Conservation (phyloP, 371 early-diverging fungal species). For the Mycotypha africana region DNA sequence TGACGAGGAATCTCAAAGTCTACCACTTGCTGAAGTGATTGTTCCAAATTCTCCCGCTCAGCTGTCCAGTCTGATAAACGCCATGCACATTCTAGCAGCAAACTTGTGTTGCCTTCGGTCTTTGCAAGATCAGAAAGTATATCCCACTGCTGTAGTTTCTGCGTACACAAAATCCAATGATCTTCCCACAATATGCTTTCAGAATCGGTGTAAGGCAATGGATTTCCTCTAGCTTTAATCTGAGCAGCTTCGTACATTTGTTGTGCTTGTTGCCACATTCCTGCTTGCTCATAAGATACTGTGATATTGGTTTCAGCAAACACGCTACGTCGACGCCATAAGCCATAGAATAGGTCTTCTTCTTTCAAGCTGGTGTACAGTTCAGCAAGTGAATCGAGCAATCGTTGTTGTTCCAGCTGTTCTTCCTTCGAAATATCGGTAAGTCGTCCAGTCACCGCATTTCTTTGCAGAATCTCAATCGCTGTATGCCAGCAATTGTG, state of each 20-base stretch:
- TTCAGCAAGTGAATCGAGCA: slow-evolving; percentile 85
- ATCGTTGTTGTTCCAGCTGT: slow-evolving; percentile 81
- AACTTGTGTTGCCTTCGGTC: slow-evolving; percentile 79
- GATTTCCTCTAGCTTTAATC: slow-evolving; percentile 83
- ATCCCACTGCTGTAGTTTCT: slow-evolving; percentile 99
- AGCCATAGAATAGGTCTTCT: slow-evolving; percentile 88
- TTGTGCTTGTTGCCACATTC: slow-evolving; percentile 94
- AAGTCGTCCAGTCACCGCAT: slow-evolving; percentile 38
- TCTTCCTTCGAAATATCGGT: slow-evolving; percentile 71
- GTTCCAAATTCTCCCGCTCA: slow-evolving; percentile 70
- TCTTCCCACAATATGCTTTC: slow-evolving; percentile 98
- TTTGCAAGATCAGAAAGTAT: slow-evolving; percentile 89
- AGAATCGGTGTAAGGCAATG: slow-evolving; percentile 89
- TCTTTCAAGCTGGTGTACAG: slow-evolving; percentile 77
- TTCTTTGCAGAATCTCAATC: slow-evolving; percentile 66
- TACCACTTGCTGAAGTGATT: slow-evolving; percentile 51
- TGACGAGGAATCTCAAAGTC: slow-evolving; percentile 65
- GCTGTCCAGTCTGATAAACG: slow-evolving; percentile 85
- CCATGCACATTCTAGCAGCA: slow-evolving; percentile 90
- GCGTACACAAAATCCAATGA: slow-evolving; percentile 91
- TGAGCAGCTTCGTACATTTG: slow-evolving; percentile 92
- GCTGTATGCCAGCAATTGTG: slow-evolving; percentile 92
- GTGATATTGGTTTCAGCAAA: slow-evolving; percentile 97
- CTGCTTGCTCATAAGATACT: slow-evolving; percentile 90
- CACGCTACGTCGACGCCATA: slow-evolving; percentile 89